phyloP scores from a whole-genome alignment of 352 stramenopile species.

The Thalassiosira hispida region DNA sequence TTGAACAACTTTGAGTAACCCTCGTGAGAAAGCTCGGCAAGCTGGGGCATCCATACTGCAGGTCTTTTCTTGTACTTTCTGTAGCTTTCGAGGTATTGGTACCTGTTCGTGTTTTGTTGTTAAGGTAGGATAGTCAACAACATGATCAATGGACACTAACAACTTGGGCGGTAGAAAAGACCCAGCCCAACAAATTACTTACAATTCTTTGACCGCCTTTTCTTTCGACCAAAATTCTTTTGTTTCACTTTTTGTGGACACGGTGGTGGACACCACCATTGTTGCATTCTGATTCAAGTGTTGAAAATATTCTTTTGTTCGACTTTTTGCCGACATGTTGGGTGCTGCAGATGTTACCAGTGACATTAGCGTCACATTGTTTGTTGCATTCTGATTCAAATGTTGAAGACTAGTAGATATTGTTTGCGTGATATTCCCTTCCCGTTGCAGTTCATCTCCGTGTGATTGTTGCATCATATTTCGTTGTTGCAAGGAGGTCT shows the following conservation, averaged over 20 bases:
- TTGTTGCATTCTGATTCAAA: conserved; percentile 4
- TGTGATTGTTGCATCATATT: conserved; percentile 10
- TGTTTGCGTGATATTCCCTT: not conserved
- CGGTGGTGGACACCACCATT: not conserved
- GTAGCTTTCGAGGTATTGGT: conserved; percentile 60
- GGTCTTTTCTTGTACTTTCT: conserved; percentile 52
- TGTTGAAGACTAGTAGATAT: not conserved
- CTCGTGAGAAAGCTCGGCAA: conserved; percentile 58
- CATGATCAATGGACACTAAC: not conserved
- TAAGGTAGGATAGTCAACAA: not conserved
- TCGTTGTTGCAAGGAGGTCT: not conserved
- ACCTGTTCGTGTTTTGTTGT: conserved; percentile 41
- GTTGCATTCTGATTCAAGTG: too few species aligned
- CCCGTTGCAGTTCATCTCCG: not conserved
- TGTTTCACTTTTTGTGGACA: conserved; percentile 14
- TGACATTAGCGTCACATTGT: not conserved
- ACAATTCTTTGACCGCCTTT: conserved; percentile 57
- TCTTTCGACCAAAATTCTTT: conserved; percentile 69
- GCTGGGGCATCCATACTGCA: conserved; percentile 73
- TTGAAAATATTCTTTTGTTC: conserved; percentile 67
- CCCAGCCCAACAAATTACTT: conserved; percentile 17
- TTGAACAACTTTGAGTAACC: conserved; percentile 52
- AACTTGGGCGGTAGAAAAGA: too few species aligned
- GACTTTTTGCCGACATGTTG: conserved; percentile 1
- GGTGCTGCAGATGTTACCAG: conserved; percentile 2